Base-by-base conservation (phyloP, 768 basidiomycete species). In the Lactifluus rugatus region DNA sequence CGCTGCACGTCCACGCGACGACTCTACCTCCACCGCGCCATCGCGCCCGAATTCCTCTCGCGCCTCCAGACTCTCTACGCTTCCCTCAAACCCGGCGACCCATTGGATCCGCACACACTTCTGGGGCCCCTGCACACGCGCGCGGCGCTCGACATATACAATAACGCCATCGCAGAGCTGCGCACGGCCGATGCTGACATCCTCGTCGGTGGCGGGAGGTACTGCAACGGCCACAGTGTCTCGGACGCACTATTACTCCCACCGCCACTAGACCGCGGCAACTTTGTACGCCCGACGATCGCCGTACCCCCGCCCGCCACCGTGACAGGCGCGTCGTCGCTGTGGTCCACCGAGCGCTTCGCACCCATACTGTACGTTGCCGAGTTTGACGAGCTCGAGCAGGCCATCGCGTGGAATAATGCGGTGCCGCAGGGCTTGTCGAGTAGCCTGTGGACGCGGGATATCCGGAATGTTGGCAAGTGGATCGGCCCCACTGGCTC, bases 1-100 rank as follows among this genome's bases (percentile, higher is more conserved):
- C 81, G 87, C 46, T 97, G 95, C 75, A 98, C 95, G 2, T 86
- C 93, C 34, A 97, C 94, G 1, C 82, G 95, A 58, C 79, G 95
- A 57, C 80, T 97, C 19, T 91, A 90, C 72, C 78, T 97, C 57
- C 95, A 98, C 71, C 82, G 82, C 48, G 70, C 81, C 58, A 82
- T 98, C 64, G 86, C 93, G 0, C 66, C 78, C 26, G 75, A 82
- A 53, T 93, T 97, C 75, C 76, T 96, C 61, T 76, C 80, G 31
- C 82, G 81, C 17, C 82, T 98, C 8, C 75, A 83, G 66, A 78
- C 77, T 48, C 78, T 89, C 10, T 97, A 97, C 74, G 72, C 77
- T 51, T 78, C 82, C 14, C 71, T 93, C 34, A 76, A 73, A 32
- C 85, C 86, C 47, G 94, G 91, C n/a, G 92, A 97, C 70, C 95